Conservation (phyloP, 495 filamentous ascomycete genomes). For the Aspergillus biplanus region DNA sequence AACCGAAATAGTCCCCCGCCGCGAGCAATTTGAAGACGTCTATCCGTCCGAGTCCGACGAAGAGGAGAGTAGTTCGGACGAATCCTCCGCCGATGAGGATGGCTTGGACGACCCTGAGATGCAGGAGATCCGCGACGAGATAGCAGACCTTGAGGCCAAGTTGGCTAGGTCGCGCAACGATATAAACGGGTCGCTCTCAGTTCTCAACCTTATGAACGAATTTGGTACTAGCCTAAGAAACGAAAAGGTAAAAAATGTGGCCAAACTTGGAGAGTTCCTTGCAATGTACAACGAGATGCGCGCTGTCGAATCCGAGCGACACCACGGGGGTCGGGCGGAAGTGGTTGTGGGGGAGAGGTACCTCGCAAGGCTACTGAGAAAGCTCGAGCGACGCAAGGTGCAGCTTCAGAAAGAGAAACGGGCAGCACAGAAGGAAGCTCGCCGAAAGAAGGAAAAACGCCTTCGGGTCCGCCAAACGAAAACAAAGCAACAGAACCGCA, state of each 20-base stretch:
- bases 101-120: conserved; percentile 17
- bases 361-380: conserved; percentile 16
- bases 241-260: conserved; percentile 18
- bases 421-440: conserved; percentile 29
- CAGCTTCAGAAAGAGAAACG: conserved; percentile 31
- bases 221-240: conserved; percentile 19
- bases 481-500: conserved; percentile 31
- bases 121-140: conserved; percentile 18
- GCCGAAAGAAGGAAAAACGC: conserved; percentile 19
- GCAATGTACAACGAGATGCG: conserved; percentile 22
- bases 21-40: conserved; percentile 59
- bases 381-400: conserved; percentile 32
- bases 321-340: conserved; percentile 17
- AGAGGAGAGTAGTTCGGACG: conserved; percentile 37
- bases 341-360: conserved; percentile 15
- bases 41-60: conserved; percentile 54
- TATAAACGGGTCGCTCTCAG: conserved; percentile 17
- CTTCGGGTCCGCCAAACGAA: conserved; percentile 31
- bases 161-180: conserved; percentile 27
- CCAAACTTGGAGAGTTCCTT: conserved; percentile 27
- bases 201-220: conserved; percentile 25
- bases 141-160: conserved; percentile 3
- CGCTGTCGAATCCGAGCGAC: conserved; percentile 5
- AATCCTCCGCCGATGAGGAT: conserved; percentile 29
- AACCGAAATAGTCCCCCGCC: conserved; percentile 63